Conservation (phyloP, 176 grass and related monocot species). For the Metroxylon sagu region DNA sequence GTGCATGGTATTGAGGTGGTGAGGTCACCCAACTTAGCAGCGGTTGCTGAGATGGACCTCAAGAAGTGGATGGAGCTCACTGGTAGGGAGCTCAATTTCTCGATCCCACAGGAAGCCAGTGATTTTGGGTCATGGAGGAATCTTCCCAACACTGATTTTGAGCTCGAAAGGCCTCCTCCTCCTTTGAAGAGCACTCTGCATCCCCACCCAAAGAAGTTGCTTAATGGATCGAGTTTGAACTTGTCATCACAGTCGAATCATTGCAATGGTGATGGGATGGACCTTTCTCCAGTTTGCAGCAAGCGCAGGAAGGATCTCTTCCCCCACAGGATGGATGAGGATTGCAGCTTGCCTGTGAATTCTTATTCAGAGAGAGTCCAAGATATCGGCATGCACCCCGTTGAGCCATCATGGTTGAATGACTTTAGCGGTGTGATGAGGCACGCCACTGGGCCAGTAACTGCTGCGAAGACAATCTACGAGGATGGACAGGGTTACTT, state of each 20-base stretch:
- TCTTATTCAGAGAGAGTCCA: conserved; percentile 32
- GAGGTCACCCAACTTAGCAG: conserved; percentile 46
- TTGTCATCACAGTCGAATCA: conserved; percentile 68
- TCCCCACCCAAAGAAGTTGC: conserved; percentile 51
- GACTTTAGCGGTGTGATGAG: conserved; percentile 88
- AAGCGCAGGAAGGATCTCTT: conserved; percentile 72
- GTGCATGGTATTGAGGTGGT: conserved; percentile 95
- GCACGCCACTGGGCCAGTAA: conserved; percentile 55
- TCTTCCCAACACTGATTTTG: conserved; percentile 63
- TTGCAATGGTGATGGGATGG: conserved; percentile 63
- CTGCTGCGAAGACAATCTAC: conserved; percentile 83
- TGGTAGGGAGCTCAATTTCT: conserved; percentile 78
- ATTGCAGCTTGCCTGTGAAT: conserved; percentile 60
- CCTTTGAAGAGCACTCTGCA: conserved; percentile 31
- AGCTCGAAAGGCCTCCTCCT: conserved; percentile 55
- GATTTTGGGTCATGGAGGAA: conserved; percentile 95
- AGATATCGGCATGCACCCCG: conserved; percentile 63
- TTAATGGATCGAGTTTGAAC: conserved; percentile 71
- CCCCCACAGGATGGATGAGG: conserved; percentile 55
- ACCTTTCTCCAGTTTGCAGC: conserved; percentile 81
- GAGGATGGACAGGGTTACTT: conserved; percentile 83
- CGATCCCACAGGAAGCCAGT: conserved; percentile 67
- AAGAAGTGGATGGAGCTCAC: conserved; percentile 91
- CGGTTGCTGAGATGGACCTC: conserved; percentile 57
- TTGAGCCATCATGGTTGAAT: conserved; percentile 48